phyloP scores from a whole-genome alignment of 176 grass and related monocot genomes.

The Bromus sterilis region DNA sequence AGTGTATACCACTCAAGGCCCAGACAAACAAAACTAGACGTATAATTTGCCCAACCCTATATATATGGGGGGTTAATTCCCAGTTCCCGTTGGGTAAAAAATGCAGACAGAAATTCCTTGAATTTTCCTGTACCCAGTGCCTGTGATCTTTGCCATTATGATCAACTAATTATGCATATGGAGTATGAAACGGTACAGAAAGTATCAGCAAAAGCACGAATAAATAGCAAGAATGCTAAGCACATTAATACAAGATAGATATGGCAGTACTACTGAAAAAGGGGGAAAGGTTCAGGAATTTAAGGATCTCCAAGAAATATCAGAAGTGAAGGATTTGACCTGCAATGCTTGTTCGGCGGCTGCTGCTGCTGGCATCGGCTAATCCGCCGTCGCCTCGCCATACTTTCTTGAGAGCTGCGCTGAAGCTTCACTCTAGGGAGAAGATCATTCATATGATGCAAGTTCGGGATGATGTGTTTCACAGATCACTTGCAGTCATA shows the following conservation, averaged over 20 bases:
- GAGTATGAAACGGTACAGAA: constrained; percentile 6
- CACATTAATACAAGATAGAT: constrained; percentile 9
- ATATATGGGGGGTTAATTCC: constrained; percentile 20
- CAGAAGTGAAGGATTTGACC: constrained; percentile 60
- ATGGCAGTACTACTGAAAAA: constrained; percentile 2
- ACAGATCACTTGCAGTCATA: not conserved
- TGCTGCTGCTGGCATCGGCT: not conserved
- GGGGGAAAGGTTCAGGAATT: constrained; percentile 18
- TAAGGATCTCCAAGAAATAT: constrained; percentile 22
- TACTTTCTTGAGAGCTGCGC: constrained; percentile 1
- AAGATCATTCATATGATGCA: constrained; percentile 14
- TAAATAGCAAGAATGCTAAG: constrained; percentile 25
- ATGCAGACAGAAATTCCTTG: not conserved
- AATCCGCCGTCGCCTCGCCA: constrained; percentile 1
- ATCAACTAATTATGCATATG: constrained; percentile 4
- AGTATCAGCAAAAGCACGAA: constrained; percentile 2
- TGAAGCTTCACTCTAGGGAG: constrained; percentile 24
- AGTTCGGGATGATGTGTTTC: not conserved
- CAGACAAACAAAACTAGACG: constrained; percentile 44
- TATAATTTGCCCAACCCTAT: constrained; percentile 32
- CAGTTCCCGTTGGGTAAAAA: constrained; percentile 18
- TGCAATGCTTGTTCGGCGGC: constrained; percentile 18
- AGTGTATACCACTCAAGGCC: constrained; percentile 45
- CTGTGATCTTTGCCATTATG: not conserved
- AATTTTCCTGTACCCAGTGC: not conserved